Conservation (phyloP, 768 basidiomycete species). For the Jaapia argillacea region DNA sequence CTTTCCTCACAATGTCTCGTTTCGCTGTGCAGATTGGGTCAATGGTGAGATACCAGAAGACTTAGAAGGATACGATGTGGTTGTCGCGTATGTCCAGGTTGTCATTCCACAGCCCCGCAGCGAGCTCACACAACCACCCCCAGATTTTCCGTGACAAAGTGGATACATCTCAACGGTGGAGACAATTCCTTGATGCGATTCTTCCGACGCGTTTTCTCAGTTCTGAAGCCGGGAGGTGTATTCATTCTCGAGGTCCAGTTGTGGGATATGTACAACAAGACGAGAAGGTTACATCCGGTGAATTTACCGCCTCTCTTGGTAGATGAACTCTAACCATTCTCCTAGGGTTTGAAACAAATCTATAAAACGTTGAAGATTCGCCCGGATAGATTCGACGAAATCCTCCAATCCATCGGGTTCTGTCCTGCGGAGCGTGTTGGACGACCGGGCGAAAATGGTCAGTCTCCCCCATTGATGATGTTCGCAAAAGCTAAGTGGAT, state of each 20-base stretch:
- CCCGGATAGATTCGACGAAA: constrained; percentile 48
- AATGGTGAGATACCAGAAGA: constrained; percentile 44
- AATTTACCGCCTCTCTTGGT: constrained; percentile 3
- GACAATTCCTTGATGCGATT: constrained; percentile 64
- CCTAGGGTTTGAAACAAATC: constrained; percentile 48
- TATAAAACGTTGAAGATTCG: constrained; percentile 44
- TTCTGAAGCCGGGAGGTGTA: constrained; percentile 50
- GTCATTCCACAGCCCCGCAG: background rate
- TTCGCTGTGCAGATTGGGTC: constrained; percentile 72
- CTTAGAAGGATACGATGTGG: constrained; percentile 57
- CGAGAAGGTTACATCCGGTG: constrained; percentile 58
- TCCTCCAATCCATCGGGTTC: constrained; percentile 60
- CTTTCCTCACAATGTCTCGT: constrained; percentile 77
- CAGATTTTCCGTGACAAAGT: constrained; percentile 84
- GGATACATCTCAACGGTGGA: constrained; percentile 81
- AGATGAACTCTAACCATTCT: background rate
- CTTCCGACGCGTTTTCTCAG: constrained; percentile 49
- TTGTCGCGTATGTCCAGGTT: constrained; percentile 54
- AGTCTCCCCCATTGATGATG: too few relatives aligned
- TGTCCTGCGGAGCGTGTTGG: constrained; percentile 36
- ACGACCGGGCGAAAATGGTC: constrained; percentile 56
- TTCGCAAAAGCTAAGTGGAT: too few relatives aligned
- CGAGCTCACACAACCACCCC: background rate
- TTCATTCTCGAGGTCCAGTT: constrained; percentile 80
- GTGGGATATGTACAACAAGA: constrained; percentile 79